Evolutionary conservation across 352 stramenopile genomes (phyloP), one percentile per base, ranked within the genome.

Genomic region (Pythium catenulatum): DNA sequence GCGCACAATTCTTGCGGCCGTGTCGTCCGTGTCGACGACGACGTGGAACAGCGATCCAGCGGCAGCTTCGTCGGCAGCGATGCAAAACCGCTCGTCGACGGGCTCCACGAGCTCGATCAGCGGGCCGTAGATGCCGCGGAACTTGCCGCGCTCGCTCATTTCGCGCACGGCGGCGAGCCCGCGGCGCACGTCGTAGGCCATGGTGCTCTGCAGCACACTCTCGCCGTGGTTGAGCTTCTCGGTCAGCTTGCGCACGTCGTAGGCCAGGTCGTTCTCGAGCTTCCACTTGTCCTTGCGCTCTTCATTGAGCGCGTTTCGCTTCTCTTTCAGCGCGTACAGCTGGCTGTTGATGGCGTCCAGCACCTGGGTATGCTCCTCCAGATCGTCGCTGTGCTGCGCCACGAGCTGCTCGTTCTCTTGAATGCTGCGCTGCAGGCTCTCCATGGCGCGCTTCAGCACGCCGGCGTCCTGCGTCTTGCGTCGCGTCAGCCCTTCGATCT

Each of bases 11-110:
- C 93, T 85, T 19, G 98, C 95, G 4, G 99, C 99, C 23, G 98
- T 99, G 61, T 98, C 98, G 86, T 99, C 99, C 4, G 96, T 99
- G 90, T 99, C 98, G 30, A 99, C 99, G 66, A 99, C 98, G 23
- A 99, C 98, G 87, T 99, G 98, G 90, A 99, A 99, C 32, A 99
- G 95, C 54, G 96, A 94, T 43, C 98, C 98, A 14, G 99, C 98
- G 7, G 98, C 99, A 48, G 99, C 98, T 74, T 99, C 98, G 87
- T 99, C 99, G 1, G 99, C 93, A 37, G 98, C 98, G 21, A 96
- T 99, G 74, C 96, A 98, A 86, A 99, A 99, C 37, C 96, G 94
- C 39, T 98, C 94, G 39, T 97, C 95, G 0, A 95, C 89, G 37
- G 95, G 96, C 72, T 93, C 92, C 48, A 99, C 96, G 45, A 99